These are phyloP conservation scores for Paramecium sexaurelia DNA, from an alignment of 73 alveolate genomes.

Conservation along the genomic window DNA sequence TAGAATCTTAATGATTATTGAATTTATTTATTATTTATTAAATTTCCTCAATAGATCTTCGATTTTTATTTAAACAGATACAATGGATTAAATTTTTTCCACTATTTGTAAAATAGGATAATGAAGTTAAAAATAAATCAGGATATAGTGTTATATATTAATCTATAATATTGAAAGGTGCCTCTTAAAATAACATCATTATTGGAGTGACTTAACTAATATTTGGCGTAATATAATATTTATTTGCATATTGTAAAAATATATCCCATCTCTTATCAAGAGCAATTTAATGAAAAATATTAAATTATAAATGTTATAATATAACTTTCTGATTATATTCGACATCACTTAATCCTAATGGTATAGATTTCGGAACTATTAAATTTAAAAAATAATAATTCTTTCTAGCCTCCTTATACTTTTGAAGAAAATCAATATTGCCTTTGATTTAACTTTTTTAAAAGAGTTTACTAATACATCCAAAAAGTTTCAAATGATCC, in stretches of 20 bases:
- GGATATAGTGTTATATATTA: neutral
- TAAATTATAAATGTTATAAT: neutral
- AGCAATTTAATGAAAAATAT: neutral
- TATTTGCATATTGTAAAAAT: neutral
- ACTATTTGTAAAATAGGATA: neutral
- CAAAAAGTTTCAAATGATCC: neutral
- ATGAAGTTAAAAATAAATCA: neutral
- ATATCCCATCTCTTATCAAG: neutral
- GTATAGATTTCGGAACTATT: neutral
- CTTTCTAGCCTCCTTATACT: neutral
- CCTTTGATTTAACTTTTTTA: neutral
- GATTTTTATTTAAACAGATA: neutral
- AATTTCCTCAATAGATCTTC: neutral
- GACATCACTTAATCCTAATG: neutral
- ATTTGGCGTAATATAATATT: neutral
- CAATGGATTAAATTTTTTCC: neutral
- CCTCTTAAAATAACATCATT: neutral
- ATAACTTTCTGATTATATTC: neutral
- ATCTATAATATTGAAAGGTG: neutral
- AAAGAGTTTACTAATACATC: neutral
- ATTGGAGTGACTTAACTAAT: neutral
- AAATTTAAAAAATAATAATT: neutral
- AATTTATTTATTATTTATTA: neutral
- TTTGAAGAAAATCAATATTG: neutral
- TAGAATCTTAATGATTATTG: neutral